Evolutionary conservation across 2,329 filamentous ascomycete genomes (phyloP).

Genomic region (Didymella lethalis): DNA sequence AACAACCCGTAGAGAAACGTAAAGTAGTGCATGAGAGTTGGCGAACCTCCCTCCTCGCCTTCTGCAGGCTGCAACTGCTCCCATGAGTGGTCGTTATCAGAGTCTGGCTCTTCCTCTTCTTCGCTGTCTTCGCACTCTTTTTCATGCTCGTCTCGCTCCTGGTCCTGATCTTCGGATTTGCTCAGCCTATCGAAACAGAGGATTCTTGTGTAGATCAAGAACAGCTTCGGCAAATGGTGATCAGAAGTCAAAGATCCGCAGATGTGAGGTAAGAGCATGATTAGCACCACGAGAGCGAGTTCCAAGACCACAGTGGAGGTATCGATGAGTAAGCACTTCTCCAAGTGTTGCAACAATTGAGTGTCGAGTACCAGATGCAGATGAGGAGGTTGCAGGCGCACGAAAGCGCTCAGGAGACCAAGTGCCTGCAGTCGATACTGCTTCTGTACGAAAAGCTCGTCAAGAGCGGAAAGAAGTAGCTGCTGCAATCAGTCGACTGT

Average conservation of each 20-base stretch:
- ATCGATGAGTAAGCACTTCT: constrained; percentile 78
- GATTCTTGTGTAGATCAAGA: constrained; percentile 81
- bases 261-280: constrained; percentile 85
- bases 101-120: constrained; percentile 43
- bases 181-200: constrained; percentile 76
- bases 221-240: constrained; percentile 72
- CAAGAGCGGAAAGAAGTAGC: constrained; percentile 71
- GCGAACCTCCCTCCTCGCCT: constrained; percentile 61
- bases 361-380: constrained; percentile 77
- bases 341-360: constrained; percentile 72
- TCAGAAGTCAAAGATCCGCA: constrained; percentile 71
- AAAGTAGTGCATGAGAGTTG: constrained; percentile 78
- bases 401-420: constrained; percentile 74
- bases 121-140: constrained; percentile 43
- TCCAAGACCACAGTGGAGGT: constrained; percentile 80
- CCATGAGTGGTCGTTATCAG: constrained; percentile 60
- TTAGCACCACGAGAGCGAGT: constrained; percentile 74
- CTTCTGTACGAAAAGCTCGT: constrained; percentile 71
- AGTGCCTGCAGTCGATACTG: constrained; percentile 70
- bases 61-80: constrained; percentile 68
- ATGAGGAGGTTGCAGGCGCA: constrained; percentile 80
- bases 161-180: constrained; percentile 24
- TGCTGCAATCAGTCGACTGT: constrained; percentile 44
- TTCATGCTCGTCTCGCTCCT: constrained; percentile 16
- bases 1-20: constrained; percentile 85